Conservation (phyloP, 176 grass and related monocot species). For the Paspalum vaginatum region DNA sequence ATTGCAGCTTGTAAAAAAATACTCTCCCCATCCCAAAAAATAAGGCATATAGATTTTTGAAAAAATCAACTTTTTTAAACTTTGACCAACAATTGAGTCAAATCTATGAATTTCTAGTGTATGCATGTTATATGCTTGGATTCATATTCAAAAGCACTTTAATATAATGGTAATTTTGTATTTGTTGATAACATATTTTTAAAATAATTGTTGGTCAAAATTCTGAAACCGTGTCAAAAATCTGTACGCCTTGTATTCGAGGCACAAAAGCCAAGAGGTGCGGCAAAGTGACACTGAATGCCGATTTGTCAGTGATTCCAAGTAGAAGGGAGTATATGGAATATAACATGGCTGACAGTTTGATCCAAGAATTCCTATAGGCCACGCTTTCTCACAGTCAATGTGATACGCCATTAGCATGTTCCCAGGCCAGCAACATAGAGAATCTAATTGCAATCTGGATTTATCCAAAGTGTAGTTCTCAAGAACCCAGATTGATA, state of each 20-base stretch:
- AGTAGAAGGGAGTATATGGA: constrained; percentile 10
- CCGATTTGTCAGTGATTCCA: neutral
- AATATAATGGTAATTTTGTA: too few relatives aligned
- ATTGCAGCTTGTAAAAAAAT: neutral
- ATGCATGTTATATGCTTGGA: too few relatives aligned
- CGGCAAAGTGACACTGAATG: neutral
- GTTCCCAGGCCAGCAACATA: neutral
- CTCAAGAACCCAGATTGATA: constrained; percentile 20
- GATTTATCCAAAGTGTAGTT: neutral
- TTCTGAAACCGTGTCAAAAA: too few relatives aligned
- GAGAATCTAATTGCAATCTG: neutral
- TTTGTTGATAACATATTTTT: too few relatives aligned
- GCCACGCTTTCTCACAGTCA: neutral
- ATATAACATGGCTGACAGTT: neutral
- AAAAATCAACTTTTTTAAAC: too few relatives aligned
- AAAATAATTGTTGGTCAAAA: too few relatives aligned
- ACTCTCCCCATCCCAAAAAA: too few relatives aligned
- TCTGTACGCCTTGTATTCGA: too few relatives aligned
- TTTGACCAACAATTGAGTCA: too few relatives aligned
- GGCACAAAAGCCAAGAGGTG: neutral
- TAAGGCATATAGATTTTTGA: too few relatives aligned
- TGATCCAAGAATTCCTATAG: neutral
- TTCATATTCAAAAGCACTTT: too few relatives aligned
- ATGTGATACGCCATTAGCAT: constrained; percentile 7
- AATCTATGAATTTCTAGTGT: too few relatives aligned